Percentiles rank a stretch among this genome's conserved stretches.
These are phyloP conservation scores for Apiotrichum siamense DNA, from an alignment of 1,284 basidiomycete genomes.

Conservation along the genomic window DNA sequence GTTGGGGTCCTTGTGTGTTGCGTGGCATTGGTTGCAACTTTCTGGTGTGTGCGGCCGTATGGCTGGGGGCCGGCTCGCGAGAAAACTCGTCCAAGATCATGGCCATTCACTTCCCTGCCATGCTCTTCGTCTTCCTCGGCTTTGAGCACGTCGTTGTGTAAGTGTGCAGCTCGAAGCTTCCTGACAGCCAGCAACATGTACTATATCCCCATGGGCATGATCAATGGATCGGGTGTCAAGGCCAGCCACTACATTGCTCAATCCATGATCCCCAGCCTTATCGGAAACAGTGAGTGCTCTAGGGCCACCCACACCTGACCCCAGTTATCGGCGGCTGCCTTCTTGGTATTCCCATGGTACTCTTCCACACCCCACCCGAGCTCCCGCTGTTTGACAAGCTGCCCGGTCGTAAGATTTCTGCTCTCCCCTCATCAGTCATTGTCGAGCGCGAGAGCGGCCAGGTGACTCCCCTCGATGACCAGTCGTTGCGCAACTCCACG, in stretches of 20 bases:
- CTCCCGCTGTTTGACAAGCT: slow-evolving; percentile 1
- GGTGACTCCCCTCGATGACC: too few species aligned
- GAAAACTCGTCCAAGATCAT: slow-evolving; percentile 40
- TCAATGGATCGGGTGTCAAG: slow-evolving; percentile 26
- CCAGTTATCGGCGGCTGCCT: slow-evolving; percentile 17
- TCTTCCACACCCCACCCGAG: slow-evolving; percentile 4
- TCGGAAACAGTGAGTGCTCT: slow-evolving; percentile 21
- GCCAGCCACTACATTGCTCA: slow-evolving; percentile 19
- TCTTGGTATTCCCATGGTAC: slow-evolving; percentile 11
- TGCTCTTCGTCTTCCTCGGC: slow-evolving; percentile 38
- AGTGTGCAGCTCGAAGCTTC: background rate
- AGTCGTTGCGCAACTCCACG: too few species aligned
- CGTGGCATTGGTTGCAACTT: slow-evolving; percentile 46
- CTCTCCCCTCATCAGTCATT: too few species aligned
- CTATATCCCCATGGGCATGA: slow-evolving; percentile 38
- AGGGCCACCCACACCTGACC: background rate
- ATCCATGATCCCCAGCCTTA: slow-evolving; percentile 23
- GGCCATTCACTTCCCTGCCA: slow-evolving; percentile 41
- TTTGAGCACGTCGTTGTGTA: slow-evolving; percentile 45
- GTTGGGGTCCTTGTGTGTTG: slow-evolving; percentile 30
- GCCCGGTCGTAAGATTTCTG: too few species aligned
- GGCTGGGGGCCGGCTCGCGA: slow-evolving; percentile 32
- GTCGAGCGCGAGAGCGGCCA: too few species aligned
- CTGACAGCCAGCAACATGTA: slow-evolving; percentile 29
- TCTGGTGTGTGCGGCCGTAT: slow-evolving; percentile 42